phyloP scores from a whole-genome alignment of 805 yeast genomes.

The Phaffomyces antillensis region DNA sequence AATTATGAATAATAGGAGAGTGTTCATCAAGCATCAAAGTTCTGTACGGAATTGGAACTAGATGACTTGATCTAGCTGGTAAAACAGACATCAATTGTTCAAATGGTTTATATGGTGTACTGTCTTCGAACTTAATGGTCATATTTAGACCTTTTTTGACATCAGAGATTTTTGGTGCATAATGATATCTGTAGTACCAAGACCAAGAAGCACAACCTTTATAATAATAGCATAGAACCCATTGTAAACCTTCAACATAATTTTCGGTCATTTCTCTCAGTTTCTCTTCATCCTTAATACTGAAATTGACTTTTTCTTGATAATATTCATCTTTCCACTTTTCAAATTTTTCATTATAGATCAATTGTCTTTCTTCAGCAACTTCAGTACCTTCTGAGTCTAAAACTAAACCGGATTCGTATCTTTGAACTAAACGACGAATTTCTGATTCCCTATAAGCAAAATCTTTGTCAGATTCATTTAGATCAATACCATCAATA shows the following conservation, averaged over 20 bases:
- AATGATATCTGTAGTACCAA: slow-evolving; percentile 87
- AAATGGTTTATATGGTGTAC: slow-evolving; percentile 83
- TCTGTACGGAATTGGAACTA: slow-evolving; percentile 75
- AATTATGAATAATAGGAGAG: slow-evolving; percentile 88
- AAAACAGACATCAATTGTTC: slow-evolving; percentile 96
- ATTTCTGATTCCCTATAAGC: slow-evolving; percentile 43
- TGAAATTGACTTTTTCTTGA: slow-evolving; percentile 66
- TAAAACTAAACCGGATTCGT: slow-evolving; percentile 51
- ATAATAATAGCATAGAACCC: slow-evolving; percentile 92
- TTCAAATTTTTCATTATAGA: slow-evolving; percentile 68
- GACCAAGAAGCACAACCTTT: slow-evolving; percentile 92
- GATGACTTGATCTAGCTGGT: slow-evolving; percentile 80
- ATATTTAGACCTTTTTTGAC: slow-evolving; percentile 63
- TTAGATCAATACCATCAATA: slow-evolving; percentile 64
- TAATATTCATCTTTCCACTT: slow-evolving; percentile 86
- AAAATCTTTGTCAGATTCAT: slow-evolving; percentile 61
- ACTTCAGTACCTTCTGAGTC: slow-evolving; percentile 52
- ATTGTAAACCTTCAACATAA: slow-evolving; percentile 90
- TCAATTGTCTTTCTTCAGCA: slow-evolving; percentile 41
- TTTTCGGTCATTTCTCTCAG: slow-evolving; percentile 63
- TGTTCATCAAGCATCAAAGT: slow-evolving; percentile 76
- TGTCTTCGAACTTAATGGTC: slow-evolving; percentile 54
- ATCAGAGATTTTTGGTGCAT: slow-evolving; percentile 92
- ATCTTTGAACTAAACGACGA: slow-evolving; percentile 51
- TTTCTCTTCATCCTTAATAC: slow-evolving; percentile 48